Evolutionary conservation across 768 basidiomycete genomes (phyloP).

Genomic region (Lactarius indigo): DNA sequence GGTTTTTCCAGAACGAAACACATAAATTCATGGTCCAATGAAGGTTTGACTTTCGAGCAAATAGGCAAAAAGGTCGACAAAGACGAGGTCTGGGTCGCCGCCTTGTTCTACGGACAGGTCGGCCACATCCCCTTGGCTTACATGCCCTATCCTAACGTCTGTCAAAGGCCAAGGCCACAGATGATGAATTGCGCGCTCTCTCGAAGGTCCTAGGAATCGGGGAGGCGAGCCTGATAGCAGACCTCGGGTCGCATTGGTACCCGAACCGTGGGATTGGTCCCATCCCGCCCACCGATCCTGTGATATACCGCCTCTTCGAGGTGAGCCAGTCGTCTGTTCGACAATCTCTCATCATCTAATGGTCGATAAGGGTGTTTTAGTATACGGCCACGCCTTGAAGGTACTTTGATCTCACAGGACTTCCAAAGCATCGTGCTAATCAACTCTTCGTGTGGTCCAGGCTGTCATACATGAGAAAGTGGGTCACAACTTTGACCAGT

Average conservation of each 20-base stretch:
- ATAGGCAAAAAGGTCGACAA: constrained; percentile 62
- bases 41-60: constrained; percentile 66
- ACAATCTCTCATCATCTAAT: background rate
- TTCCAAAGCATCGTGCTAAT: background rate
- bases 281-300: constrained; percentile 71
- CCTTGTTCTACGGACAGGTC: constrained; percentile 80
- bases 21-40: constrained; percentile 35
- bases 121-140: background rate
- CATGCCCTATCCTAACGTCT: background rate
- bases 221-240: constrained; percentile 36
- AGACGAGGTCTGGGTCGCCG: constrained; percentile 81
- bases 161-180: constrained; percentile 60
- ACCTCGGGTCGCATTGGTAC: constrained; percentile 66
- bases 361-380: constrained; percentile 52
- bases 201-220: constrained; percentile 48
- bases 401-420: constrained; percentile 33
- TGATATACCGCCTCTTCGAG: constrained; percentile 81
- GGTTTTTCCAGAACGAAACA: constrained; percentile 56
- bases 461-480: constrained; percentile 79
- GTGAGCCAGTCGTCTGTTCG: constrained; percentile 34
- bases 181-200: constrained; percentile 56
- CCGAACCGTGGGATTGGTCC: constrained; percentile 70
- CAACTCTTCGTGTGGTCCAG: constrained; percentile 30
- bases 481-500: background rate
- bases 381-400: constrained; percentile 80